Evolutionary conservation across 768 basidiomycete genomes (phyloP), one percentile per base, ranked within the genome.

Genomic region (Termitomyces sp.): DNA sequence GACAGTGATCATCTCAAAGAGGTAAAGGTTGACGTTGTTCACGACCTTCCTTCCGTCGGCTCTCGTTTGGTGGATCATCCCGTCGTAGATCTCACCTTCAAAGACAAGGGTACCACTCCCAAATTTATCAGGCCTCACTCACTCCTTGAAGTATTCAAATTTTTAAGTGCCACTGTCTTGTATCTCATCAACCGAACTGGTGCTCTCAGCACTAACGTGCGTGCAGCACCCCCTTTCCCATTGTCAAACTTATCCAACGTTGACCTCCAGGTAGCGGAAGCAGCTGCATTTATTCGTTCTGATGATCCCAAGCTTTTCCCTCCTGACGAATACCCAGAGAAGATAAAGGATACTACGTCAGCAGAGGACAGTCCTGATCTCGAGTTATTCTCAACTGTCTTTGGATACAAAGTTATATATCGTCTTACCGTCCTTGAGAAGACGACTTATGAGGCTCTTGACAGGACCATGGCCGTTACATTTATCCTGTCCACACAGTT

Each of bases 41-140:
- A 81, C 7, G 82, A 93, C 62, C 78, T 86, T 5, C 86, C 90
- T 0, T 83, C 82, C 9, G 90, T 94, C 14, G 93, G 93, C 10
- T 74, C 79, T 22, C 82, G 90, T 66, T 79, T 94, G 32, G 72
- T 80, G 51, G 93, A 95, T 68, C 93, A 95, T 62, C 76, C 79
- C 1, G 75, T 79, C 28, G 76, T 88, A 54, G 75, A 80, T 63
- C 57, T 86, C 24, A 74, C 78, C 59, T 75, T 84, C 67, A 79
- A 76, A 64, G 82, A 83, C 60, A 84, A 80, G 59, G 73, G 76
- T 48, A 57, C 66, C 1, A 80, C 83, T 1, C 55, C 79, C 24
- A 75, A 70, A 54, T 80, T 70, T 57, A 55, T 84, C 47, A 64
- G 62, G 14, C 78, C 78, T 1, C 57, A 63, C 22, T 69, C 62